These are phyloP conservation scores for Phialophora expanda DNA, from an alignment of 2,329 filamentous ascomycete species.

Conservation along the genomic window DNA sequence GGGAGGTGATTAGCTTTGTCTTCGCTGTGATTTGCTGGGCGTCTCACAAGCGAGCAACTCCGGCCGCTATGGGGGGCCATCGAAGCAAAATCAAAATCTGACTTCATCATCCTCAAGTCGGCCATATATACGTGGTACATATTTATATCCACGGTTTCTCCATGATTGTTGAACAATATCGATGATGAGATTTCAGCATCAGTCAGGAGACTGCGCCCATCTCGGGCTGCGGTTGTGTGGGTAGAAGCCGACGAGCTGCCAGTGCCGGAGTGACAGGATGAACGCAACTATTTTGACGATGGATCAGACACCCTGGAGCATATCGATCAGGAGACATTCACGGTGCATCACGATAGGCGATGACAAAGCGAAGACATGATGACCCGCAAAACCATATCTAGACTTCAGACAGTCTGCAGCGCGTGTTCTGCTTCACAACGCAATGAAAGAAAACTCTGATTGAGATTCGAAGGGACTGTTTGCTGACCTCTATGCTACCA, in stretches of 20 bases:
- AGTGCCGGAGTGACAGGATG: not conserved
- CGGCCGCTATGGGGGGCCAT: too few species aligned
- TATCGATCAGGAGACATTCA: not conserved
- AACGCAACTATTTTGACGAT: not conserved
- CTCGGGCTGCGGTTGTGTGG: not conserved
- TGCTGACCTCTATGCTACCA: not conserved
- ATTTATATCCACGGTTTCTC: not conserved
- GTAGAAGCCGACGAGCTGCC: not conserved
- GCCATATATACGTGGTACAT: not conserved
- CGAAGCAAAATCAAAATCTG: not conserved
- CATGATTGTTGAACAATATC: not conserved
- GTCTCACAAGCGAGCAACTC: not conserved
- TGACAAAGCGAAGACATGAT: not conserved
- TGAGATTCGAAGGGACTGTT: not conserved
- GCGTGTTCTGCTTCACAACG: not conserved
- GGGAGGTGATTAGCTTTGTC: not conserved
- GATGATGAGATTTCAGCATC: not conserved
- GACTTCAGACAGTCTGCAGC: not conserved
- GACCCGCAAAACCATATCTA: not conserved
- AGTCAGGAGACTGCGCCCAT: not conserved
- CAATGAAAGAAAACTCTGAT: not conserved
- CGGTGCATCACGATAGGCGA: not conserved
- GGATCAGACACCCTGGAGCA: not conserved
- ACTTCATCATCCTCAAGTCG: not conserved
- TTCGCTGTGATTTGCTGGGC: slow-evolving; percentile 11